Base-by-base conservation (phyloP, 371 early-diverging fungal species). In the Mucor ambiguus region DNA sequence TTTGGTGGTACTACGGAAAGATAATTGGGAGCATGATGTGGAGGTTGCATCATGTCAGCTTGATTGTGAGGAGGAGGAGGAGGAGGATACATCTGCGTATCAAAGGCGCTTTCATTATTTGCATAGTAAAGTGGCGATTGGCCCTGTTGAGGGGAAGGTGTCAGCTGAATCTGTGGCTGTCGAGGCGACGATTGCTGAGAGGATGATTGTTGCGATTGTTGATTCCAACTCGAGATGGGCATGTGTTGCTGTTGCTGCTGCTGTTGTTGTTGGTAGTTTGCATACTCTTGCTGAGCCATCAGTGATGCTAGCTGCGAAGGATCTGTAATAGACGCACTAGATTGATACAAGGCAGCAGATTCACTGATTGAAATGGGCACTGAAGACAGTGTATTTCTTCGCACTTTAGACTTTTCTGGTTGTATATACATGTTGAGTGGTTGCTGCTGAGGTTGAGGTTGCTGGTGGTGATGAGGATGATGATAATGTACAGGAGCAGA, bases 401-500 rank as follows among this genome's bases (percentile, higher is more conserved):
- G 58, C 4, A 24, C 16, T 22, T 49, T 64, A n/a, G 57, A 29
- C 24, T 48, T 61, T 38, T 58, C 58, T 24, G 22, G 46, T 56
- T 33, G 44, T 24, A 57, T 33, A 26, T 59, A 32, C 49, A 58
- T 26, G 52, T 49, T 49, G 16, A 28, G 18, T 33, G 41, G 61
- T 16, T 35, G 37, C 12, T 35, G 33, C 1, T 4, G 33, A 30
- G 52, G 52, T 48, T 61, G 59, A 32, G 68, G 12, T 67, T 67
- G n/a, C 56, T 61, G n/a, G 65, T 63, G 14, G 46, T 64, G 24
- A 70, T 75, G 58, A 65, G 71, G 20, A 65, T 66, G 16, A 41
- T 64, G 20, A 70, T 75, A 54, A 69, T 73, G 61, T 71, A 41
- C 37, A 68, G 73, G 26, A 68, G 68, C 38, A 76, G 69, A 58